Evolutionary conservation across 2,329 filamentous ascomycete genomes (phyloP).

Genomic region (Aspergillus pseudotamarii): DNA sequence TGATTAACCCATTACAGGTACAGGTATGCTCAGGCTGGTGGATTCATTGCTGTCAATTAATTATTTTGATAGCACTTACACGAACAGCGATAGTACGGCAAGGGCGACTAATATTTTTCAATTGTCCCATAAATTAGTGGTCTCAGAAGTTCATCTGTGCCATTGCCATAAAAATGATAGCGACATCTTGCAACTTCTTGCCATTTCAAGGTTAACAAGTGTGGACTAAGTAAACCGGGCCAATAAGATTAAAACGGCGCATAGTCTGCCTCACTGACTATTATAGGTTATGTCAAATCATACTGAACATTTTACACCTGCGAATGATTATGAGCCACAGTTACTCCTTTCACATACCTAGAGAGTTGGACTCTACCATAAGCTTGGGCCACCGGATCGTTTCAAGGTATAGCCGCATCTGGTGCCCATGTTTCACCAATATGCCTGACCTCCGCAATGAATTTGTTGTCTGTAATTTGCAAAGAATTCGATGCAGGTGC

Average conservation of each 20-base stretch:
- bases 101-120: neutral
- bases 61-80: neutral
- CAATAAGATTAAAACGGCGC: neutral
- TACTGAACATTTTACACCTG: neutral
- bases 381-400: neutral
- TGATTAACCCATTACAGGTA: neutral
- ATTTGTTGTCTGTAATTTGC: conserved; percentile 79
- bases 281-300: neutral
- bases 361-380: neutral
- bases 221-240: neutral
- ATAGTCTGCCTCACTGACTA: neutral
- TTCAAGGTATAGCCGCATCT: conserved; percentile 52
- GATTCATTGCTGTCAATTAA: neutral
- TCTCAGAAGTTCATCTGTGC: neutral
- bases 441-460: conserved; percentile 77
- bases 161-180: neutral
- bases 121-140: neutral
- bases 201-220: neutral
- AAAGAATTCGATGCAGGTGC: conserved; percentile 50
- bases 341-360: neutral
- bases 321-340: neutral
- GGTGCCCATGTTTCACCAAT: conserved; percentile 87
- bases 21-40: neutral
- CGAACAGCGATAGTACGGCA: neutral
- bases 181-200: neutral